A percentile compares a stretch with the other conserved stretches of the same genome.
phyloP scores from a whole-genome alignment of 129 eudicot genomes.

The Logfia minima region DNA sequence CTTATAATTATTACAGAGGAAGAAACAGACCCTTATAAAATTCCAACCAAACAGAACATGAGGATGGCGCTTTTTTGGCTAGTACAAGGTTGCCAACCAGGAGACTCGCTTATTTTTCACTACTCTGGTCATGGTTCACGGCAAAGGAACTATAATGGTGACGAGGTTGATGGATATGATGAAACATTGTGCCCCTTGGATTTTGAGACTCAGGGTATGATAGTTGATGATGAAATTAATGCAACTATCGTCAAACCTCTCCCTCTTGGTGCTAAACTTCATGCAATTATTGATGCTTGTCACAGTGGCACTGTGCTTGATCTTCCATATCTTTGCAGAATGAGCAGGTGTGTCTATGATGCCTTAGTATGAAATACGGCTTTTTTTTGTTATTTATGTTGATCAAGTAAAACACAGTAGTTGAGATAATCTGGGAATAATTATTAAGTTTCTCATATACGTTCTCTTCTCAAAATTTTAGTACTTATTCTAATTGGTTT shows the following conservation, averaged over 20 bases:
- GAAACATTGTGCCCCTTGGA: slow-evolving; percentile 64
- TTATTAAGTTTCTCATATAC: not conserved
- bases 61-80: slow-evolving; percentile 58
- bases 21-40: slow-evolving; percentile 40
- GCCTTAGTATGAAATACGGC: slow-evolving; percentile 1
- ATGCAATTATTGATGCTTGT: slow-evolving; percentile 68
- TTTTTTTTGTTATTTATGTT: not conserved
- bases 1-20: slow-evolving; percentile 39
- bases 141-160: slow-evolving; percentile 42
- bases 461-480: not conserved
- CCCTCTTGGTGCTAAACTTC: slow-evolving; percentile 63
- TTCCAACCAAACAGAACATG: slow-evolving; percentile 47
- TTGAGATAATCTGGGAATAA: not conserved
- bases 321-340: slow-evolving; percentile 53
- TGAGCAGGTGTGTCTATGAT: slow-evolving; percentile 36
- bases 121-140: slow-evolving; percentile 70
- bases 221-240: slow-evolving; percentile 64
- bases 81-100: slow-evolving; percentile 55
- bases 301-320: slow-evolving; percentile 70
- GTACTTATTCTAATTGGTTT: not conserved
- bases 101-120: slow-evolving; percentile 66
- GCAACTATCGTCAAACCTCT: slow-evolving; percentile 60
- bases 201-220: slow-evolving; percentile 49
- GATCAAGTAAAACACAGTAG: not conserved
- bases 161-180: slow-evolving; percentile 68